phyloP scores from a whole-genome alignment of 2,329 filamentous ascomycete genomes.

The Penicillium glabrum region DNA sequence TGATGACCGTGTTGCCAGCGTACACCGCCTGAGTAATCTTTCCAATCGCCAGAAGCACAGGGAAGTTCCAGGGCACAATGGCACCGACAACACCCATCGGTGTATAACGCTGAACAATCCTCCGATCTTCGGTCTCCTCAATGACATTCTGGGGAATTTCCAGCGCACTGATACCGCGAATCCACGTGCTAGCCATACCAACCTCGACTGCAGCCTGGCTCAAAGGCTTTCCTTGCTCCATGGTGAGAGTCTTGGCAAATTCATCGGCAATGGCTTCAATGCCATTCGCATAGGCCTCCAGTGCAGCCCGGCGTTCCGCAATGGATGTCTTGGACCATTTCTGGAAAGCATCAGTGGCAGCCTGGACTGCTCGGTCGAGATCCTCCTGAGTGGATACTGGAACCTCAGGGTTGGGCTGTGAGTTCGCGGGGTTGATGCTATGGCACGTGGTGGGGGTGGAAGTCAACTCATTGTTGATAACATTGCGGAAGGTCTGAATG shows the following conservation, averaged over 20 bases:
- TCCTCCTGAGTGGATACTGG: constrained; percentile 52
- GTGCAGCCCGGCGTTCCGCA: constrained; percentile 33
- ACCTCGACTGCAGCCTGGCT: constrained; percentile 29
- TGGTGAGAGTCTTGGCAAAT: constrained; percentile 40
- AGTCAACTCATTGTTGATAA: constrained; percentile 52
- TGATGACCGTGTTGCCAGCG: constrained; percentile 56
- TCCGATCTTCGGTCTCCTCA: constrained; percentile 45
- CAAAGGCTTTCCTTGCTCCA: constrained; percentile 45
- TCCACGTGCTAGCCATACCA: constrained; percentile 23
- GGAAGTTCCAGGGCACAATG: constrained; percentile 63
- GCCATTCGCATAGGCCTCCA: constrained; percentile 34
- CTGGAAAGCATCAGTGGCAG: constrained; percentile 50
- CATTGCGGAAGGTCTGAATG: constrained; percentile 40
- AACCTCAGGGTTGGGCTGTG: constrained; percentile 51
- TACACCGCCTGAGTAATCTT: constrained; percentile 54
- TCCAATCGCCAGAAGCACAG: constrained; percentile 43
- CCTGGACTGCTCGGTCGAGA: constrained; percentile 51
- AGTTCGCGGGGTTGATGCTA: constrained; percentile 54
- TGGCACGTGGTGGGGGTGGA: constrained; percentile 47
- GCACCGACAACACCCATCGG: constrained; percentile 48
- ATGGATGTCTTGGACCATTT: constrained; percentile 44
- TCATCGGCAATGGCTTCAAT: constrained; percentile 37
- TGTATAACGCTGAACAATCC: constrained; percentile 35
- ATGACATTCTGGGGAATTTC: constrained; percentile 50
- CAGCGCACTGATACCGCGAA: constrained; percentile 21